Base-by-base conservation (phyloP, 2,329 filamentous ascomycete genomes). In the Ophiocordyceps camponoti-floridani region DNA sequence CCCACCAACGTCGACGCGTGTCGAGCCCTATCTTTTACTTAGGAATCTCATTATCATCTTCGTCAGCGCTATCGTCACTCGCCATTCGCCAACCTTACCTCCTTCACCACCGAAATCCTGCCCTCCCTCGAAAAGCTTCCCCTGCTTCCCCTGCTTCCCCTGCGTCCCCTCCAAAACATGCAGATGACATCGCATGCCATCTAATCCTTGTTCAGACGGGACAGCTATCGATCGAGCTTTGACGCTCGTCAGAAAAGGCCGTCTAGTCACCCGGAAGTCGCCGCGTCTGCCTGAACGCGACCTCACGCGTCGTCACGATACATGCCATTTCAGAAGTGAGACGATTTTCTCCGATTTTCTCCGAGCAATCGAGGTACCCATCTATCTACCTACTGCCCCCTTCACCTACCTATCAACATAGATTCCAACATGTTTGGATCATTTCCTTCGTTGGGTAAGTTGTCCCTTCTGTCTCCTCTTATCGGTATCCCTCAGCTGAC, bases 371-470 rank as follows among this genome's bases (percentile, higher is more conserved):
- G 28, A n/a, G 41, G 41, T 12, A 27, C 23, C 11, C 9, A 42
- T 42, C 12, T n/a, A 23, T 30, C 23, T 27, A 23, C 10, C 31
- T 14, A 2, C 31, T 37, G 33, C 16, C 13, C 1, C 33, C 16
- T n/a, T 9, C 42, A 19, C 2, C 23, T 23, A 19, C 2, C 23
- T 23, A 23, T 23, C 23, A 23, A 5, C 23, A 23, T 23, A 23
- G 23, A 23, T 23, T 23, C 23, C 53, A 54, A 47, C 52, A 69
- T 69, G 66, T 69, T 69, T 53, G 64, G 64, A 43, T 62, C 57
- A 44, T 58, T 68, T 48, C 49, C 62, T 44, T 56, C 58, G 47
- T 56, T 64, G 51, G 54, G 64, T 67, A 58, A 61, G 64, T 38
- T 4, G 10, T 19, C 16, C 7, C 18, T 16, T 38, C n/a, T n/a